Base-by-base conservation (phyloP, 2,329 filamentous ascomycete genomes). In the Niveomyces coronatus region DNA sequence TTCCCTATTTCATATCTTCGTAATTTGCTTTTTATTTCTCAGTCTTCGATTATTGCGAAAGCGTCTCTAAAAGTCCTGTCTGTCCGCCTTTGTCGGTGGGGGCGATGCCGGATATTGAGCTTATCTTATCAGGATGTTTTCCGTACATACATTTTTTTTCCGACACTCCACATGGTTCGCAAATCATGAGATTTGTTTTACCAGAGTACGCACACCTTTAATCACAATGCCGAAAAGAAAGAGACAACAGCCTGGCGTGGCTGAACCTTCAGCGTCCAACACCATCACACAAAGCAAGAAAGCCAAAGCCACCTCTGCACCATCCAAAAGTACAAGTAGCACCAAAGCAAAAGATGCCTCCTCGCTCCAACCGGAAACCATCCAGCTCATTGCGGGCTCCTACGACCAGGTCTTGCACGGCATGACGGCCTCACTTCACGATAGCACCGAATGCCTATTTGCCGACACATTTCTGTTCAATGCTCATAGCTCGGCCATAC, bases 391-490 rank as follows among this genome's bases (percentile, higher is more conserved):
- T 43, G 81, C 86, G 6, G 91, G 91, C 33, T 95, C 88, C 37
- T 98, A 98, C 63, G 91, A 98, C 56, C 76, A 87, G 46, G 78
- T 93, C 35, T 73, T 98, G 15, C 91, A 98, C 58, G 91, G 91
- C 43, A 71, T 95, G 51, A 85, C 83, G 7, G 87, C 83, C n/a
- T 76, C 76, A 2, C 66, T 94, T 37, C 46, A 54, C 37, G 41
- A 51, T 38, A 54, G 68, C 13, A 67, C 79, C 39, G 70, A 79
- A 36, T 33, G 37, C 24, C 37, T 33, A 8, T 96, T 95, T 55
- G 76, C 85, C 47, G 89, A 96, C 60, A 89, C 85, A 0, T 98
- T 98, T 60, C 74, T 98, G 41, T 95, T 98, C 73, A 85, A 88
- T 54, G 88, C 91, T 11, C 91, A 98, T 63, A 73, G 78, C 40